A percentile compares a stretch with the other conserved stretches of the same genome.
These are phyloP conservation scores for Capsaspora owczarzaki DNA, from an alignment of 78 protist species.

Conservation along the genomic window DNA sequence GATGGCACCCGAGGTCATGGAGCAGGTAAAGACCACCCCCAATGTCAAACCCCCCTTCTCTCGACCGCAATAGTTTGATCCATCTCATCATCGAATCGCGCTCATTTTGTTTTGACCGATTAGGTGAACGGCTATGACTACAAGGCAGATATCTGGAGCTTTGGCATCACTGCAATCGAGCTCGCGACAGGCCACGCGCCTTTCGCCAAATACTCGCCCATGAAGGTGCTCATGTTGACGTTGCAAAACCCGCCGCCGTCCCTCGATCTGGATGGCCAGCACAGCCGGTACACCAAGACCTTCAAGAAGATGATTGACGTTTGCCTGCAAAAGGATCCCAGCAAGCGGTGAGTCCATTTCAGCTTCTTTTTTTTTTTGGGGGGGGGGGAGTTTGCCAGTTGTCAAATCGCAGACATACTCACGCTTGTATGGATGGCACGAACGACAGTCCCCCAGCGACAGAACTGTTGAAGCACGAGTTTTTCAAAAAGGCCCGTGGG, in stretches of 20 bases:
- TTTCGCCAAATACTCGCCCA: conserved; percentile 79
- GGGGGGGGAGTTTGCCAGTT: too few species aligned
- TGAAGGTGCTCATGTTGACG: conserved; percentile 85
- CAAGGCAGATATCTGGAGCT: conserved; percentile 97
- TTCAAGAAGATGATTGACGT: conserved; percentile 73
- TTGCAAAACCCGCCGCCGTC: conserved; percentile 87
- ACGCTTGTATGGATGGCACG: too few species aligned
- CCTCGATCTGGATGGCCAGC: conserved; percentile 40
- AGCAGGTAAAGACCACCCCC: conserved; percentile 56
- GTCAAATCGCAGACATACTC: too few species aligned
- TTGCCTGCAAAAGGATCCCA: conserved; percentile 27
- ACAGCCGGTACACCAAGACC: conserved; percentile 34
- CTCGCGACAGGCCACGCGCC: conserved; percentile 95
- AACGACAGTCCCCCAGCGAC: conserved; percentile 13
- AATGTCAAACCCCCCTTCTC: background rate
- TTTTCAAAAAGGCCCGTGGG: conserved; percentile 4
- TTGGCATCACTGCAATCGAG: conserved; percentile 97
- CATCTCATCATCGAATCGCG: too few species aligned
- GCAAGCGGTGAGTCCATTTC: conserved; percentile 12
- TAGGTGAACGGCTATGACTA: background rate
- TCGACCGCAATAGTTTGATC: background rate
- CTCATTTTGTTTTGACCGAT: too few species aligned
- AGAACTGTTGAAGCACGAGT: conserved; percentile 15
- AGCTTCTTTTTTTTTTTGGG: background rate
- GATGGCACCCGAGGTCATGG: conserved; percentile 97